Evolutionary conservation across 257 asterid genomes (phyloP).

Genomic region (Cruciata laevipes): DNA sequence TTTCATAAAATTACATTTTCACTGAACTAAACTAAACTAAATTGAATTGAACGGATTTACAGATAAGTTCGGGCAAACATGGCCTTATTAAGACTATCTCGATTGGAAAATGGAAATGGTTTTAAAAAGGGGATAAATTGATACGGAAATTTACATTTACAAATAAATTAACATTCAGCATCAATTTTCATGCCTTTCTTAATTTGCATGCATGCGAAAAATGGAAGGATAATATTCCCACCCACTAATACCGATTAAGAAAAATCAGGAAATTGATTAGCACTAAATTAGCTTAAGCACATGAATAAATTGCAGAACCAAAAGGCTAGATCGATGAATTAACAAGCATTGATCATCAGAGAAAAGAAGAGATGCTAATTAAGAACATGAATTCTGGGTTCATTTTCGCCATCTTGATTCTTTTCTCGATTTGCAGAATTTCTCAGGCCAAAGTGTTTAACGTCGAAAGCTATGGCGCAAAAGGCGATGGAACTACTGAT

Average conservation of each 20-base stretch:
- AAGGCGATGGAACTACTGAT: constrained; percentile 33
- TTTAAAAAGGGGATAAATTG: not conserved
- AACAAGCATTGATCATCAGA: not conserved
- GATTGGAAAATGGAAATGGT: not conserved
- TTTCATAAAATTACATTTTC: too few species aligned
- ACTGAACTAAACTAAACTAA: too few species aligned
- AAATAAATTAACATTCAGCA: not conserved
- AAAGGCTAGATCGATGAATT: not conserved
- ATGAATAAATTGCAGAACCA: not conserved
- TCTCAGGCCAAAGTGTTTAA: constrained; percentile 21
- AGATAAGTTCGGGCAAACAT: too few species aligned
- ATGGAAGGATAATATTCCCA: not conserved
- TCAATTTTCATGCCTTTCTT: not conserved
- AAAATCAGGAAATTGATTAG: not conserved
- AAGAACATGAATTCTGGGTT: not conserved
- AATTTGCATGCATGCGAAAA: not conserved
- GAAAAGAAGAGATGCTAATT: not conserved
- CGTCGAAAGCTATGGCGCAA: constrained; percentile 55
- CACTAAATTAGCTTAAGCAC: not conserved
- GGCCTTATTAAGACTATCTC: too few species aligned
- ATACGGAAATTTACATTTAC: not conserved
- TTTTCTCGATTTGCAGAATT: not conserved
- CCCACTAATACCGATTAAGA: not conserved
- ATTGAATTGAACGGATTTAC: too few species aligned
- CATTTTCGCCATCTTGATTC: not conserved